Base-by-base conservation (phyloP, 2,329 filamentous ascomycete genomes). In the Neospermospora avenae region DNA sequence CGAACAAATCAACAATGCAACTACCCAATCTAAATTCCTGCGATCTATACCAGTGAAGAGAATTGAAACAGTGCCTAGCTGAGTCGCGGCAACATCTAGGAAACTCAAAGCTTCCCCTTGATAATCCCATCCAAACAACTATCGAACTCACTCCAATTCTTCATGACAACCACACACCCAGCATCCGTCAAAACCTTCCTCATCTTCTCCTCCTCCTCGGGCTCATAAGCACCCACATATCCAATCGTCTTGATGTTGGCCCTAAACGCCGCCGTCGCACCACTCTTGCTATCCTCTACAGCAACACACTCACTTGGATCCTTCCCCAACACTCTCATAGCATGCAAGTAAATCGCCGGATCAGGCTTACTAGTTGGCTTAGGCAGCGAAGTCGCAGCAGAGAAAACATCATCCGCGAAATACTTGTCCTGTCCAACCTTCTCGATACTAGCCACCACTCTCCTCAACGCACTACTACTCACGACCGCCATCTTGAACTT, bases 341-440 rank as follows among this genome's bases (percentile, higher is more conserved):
- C 89, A 74, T 88, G 83, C 65, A 91, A 77, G 79, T 96, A 96
- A 76, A 96, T 88, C 67, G 90, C 90, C 18, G 93, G 92, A 76
- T 96, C 90, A 16, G 92, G 92, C 83, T 96, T 96, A 75, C 86
- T 90, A 58, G 90, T 93, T n/a, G 92, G 92, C 71, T 80, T 84
- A 59, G 84, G 79, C 68, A 96, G 82, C 60, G 87, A 91, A 34
- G 87, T 90, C 59, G 91, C 91, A 58, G 92, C 92, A 46, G 87
- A 91, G 82, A 89, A 96, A 73, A 96, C 82, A 68, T 90, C 83
- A 28, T 81, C 77, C n/a, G 79, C 78, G 78, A 96, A 96, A 82
- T 86, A 96, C 76, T 88, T 86, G 75, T 86, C 86, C 74, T 93
- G 88, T 63, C 83, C 85, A 62, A 90, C 89, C 78, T 91, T 93